These are phyloP conservation scores for Amesomyces nigricolor DNA, from an alignment of 2,329 filamentous ascomycete species.

Conservation along the genomic window DNA sequence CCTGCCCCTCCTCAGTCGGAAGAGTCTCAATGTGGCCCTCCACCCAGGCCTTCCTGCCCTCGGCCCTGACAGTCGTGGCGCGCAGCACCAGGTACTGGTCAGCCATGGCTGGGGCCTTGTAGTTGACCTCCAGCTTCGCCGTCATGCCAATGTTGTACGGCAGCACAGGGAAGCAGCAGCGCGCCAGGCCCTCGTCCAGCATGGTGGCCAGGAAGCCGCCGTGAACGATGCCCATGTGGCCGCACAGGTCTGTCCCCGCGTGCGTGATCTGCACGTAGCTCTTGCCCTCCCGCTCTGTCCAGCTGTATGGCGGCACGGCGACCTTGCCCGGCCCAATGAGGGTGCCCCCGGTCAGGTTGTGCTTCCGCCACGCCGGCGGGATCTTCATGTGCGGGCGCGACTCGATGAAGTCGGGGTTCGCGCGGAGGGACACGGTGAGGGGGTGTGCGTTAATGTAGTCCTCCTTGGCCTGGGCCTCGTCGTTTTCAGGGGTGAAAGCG, in stretches of 20 bases:
- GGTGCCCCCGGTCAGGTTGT: constrained; percentile 78
- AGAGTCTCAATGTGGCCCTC: constrained; percentile 80
- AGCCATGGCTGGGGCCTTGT: constrained; percentile 73
- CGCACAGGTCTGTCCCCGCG: constrained; percentile 74
- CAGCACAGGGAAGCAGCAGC: constrained; percentile 82
- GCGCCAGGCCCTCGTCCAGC: constrained; percentile 81
- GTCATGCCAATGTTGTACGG: constrained; percentile 84
- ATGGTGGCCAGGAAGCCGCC: constrained; percentile 88
- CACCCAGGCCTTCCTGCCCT: constrained; percentile 93
- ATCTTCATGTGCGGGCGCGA: constrained; percentile 85
- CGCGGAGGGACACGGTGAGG: constrained; percentile 62
- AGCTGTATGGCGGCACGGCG: constrained; percentile 73
- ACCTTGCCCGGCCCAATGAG: constrained; percentile 71
- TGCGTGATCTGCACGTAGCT: constrained; percentile 68
- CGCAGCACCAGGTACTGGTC: constrained; percentile 70
- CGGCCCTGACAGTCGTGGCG: constrained; percentile 75
- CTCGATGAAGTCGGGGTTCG: constrained; percentile 62
- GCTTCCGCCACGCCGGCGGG: constrained; percentile 59
- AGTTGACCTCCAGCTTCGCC: constrained; percentile 77
- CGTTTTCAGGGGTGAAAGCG: constrained; percentile 56
- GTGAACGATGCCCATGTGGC: constrained; percentile 86
- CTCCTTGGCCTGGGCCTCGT: constrained; percentile 57
- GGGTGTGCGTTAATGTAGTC: constrained; percentile 70
- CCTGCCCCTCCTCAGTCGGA: constrained; percentile 52
- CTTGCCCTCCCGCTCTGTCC: constrained; percentile 65